Evolutionary conservation across 257 asterid genomes (phyloP).

Genomic region (Nicotiana obtusifolia): DNA sequence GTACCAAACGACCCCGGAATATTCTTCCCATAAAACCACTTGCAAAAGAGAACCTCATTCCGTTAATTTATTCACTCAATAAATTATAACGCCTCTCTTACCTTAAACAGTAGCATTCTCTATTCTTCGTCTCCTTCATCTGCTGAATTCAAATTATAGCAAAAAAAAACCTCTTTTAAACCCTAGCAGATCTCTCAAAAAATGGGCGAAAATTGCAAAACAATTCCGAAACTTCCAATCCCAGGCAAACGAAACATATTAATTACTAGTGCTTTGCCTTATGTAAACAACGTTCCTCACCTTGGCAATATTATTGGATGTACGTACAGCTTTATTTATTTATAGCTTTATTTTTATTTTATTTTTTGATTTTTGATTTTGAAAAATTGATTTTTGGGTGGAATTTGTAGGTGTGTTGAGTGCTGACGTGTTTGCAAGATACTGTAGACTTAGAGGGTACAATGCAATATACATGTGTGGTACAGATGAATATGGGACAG

Average conservation of each 20-base stretch:
- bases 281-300: constrained; percentile 96
- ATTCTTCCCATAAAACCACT: not conserved
- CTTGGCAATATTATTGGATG: constrained; percentile 98
- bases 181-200: not conserved
- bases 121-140: not conserved
- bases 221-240: constrained; percentile 55
- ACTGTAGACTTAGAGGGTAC: constrained; percentile 78
- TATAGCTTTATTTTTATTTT: not conserved
- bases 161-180: not conserved
- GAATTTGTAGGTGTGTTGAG: constrained; percentile 75
- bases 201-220: constrained; percentile 35
- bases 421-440: constrained; percentile 92
- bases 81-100: not conserved
- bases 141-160: not conserved
- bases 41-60: not conserved
- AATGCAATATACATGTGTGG: constrained; percentile 81
- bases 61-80: not conserved
- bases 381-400: not conserved
- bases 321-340: constrained; percentile 22
- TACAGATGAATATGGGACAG: constrained; percentile 97
- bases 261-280: constrained; percentile 91
- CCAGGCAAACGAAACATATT: constrained; percentile 74
- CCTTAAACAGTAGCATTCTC: too few species aligned
- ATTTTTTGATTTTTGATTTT: not conserved
- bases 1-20: too few species aligned